A percentile compares a stretch with the other conserved stretches of the same genome.
phyloP scores from a whole-genome alignment of 176 grass and related monocot species.

The Oryza glaberrima region DNA sequence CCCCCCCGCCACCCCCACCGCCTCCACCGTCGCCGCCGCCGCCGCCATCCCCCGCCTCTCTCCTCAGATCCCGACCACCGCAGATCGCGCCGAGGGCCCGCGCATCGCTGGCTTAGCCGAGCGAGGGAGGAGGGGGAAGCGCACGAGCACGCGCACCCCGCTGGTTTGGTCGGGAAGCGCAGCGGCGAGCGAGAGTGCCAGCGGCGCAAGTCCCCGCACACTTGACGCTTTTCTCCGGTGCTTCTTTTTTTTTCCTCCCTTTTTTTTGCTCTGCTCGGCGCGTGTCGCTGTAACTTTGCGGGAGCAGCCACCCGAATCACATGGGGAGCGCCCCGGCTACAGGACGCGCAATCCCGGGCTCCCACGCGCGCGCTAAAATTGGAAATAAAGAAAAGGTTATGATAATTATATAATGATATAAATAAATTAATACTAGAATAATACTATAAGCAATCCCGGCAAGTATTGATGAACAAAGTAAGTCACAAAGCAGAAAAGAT shows the following conservation, averaged over 20 bases:
- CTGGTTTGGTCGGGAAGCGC: slow-evolving; percentile 27
- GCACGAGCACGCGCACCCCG: not conserved
- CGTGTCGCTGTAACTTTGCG: slow-evolving; percentile 40
- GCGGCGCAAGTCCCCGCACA: not conserved
- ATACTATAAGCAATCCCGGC: too few species aligned
- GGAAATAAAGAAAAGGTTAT: not conserved
- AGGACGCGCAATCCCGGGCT: slow-evolving; percentile 55
- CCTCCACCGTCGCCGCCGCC: not conserved
- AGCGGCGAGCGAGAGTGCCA: not conserved
- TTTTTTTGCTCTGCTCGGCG: slow-evolving; percentile 2
- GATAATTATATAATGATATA: too few species aligned
- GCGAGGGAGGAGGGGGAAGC: not conserved
- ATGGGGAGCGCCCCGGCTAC: slow-evolving; percentile 48
- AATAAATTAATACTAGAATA: too few species aligned
- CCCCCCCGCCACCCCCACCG: too few species aligned
- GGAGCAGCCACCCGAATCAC: slow-evolving; percentile 41
- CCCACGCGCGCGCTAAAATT: slow-evolving; percentile 34
- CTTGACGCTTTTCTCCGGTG: not conserved
- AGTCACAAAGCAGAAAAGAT: too few species aligned
- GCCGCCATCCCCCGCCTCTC: not conserved
- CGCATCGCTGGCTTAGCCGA: not conserved
- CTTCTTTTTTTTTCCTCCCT: not conserved
- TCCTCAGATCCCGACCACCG: slow-evolving; percentile 40
- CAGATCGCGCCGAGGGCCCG: not conserved
- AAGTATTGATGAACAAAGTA: too few species aligned